Conservation (phyloP, 2,329 filamentous ascomycete genomes). For the Aspergillus oerlinghausenensis region DNA sequence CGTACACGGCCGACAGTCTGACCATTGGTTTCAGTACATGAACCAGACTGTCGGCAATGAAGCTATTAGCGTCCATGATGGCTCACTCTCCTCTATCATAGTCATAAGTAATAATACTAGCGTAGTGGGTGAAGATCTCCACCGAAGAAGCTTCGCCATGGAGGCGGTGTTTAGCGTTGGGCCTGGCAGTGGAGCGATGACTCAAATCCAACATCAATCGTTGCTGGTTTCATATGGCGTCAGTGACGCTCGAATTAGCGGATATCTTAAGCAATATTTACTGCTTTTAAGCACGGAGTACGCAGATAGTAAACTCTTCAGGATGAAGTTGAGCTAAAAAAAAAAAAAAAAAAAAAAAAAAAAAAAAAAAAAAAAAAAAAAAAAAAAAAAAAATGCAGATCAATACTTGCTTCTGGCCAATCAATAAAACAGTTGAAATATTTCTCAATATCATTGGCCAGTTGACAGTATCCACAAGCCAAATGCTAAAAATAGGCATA, state of each 20-base stretch:
- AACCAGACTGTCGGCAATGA: no score
- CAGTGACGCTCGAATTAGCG: conserved; percentile 24
- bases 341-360: no score
- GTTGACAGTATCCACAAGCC: neutral
- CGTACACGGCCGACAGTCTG: neutral
- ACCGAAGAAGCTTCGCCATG: conserved; percentile 29
- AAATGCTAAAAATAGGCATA: conserved; percentile 18
- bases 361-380: no score
- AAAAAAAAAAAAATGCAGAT: neutral
- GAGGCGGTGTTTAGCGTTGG: conserved; percentile 26
- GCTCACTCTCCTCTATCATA: no score
- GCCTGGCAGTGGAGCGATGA: conserved; percentile 29
- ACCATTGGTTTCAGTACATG: neutral
- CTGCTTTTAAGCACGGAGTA: conserved; percentile 18
- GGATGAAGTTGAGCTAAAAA: neutral
- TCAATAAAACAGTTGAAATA: neutral
- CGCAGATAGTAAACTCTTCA: neutral
- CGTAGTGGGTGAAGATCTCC: conserved; percentile 15
- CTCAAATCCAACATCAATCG: conserved; percentile 25
- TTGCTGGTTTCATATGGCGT: conserved; percentile 28
- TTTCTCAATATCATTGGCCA: neutral
- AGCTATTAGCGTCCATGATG: neutral
- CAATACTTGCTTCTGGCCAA: neutral
- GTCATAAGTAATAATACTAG: neutral
- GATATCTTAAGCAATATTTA: conserved; percentile 19